Percentiles rank a stretch among this genome's conserved stretches.
phyloP scores from a whole-genome alignment of 2,329 filamentous ascomycete species.

The Talaromyces piceae region DNA sequence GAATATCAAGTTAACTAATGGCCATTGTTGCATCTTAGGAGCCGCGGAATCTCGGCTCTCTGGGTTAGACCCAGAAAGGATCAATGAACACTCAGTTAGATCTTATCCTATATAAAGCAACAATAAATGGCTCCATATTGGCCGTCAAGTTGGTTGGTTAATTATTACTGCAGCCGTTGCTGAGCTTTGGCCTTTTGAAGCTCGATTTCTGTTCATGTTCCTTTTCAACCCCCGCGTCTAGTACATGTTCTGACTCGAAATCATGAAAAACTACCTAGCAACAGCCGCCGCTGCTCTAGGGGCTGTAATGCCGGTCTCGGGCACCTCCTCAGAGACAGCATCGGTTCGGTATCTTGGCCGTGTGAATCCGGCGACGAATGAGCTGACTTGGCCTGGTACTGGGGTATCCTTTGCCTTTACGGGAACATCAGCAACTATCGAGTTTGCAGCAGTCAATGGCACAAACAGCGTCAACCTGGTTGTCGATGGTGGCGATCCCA shows the following conservation, averaged over 20 bases:
- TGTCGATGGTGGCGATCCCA: constrained; percentile 1
- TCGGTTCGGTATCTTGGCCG: constrained; percentile 4
- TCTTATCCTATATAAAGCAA: too few species aligned
- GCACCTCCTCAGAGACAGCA: too few species aligned
- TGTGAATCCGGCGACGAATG: constrained; percentile 3
- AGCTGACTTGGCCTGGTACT: constrained; percentile 8
- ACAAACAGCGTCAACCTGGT: constrained; percentile 6
- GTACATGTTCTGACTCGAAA: too few species aligned
- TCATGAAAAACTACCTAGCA: not conserved
- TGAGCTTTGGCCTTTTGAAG: too few species aligned
- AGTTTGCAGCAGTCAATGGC: not conserved
- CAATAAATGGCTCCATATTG: not conserved
- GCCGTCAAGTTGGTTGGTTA: not conserved
- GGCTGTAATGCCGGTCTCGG: too few species aligned
- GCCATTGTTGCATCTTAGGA: not conserved
- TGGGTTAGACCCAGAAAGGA: too few species aligned
- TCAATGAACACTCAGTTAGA: too few species aligned
- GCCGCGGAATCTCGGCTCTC: not conserved
- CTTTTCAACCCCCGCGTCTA: too few species aligned
- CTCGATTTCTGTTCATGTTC: too few species aligned
- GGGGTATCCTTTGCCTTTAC: constrained; percentile 1
- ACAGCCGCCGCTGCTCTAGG: too few species aligned
- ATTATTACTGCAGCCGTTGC: too few species aligned
- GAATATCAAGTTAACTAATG: not conserved
- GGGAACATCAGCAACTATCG: constrained; percentile 1